Evolutionary conservation across 139 green algal species (phyloP), one percentile per base, ranked within the genome.

Genomic region (Coelastrella sp.): DNA sequence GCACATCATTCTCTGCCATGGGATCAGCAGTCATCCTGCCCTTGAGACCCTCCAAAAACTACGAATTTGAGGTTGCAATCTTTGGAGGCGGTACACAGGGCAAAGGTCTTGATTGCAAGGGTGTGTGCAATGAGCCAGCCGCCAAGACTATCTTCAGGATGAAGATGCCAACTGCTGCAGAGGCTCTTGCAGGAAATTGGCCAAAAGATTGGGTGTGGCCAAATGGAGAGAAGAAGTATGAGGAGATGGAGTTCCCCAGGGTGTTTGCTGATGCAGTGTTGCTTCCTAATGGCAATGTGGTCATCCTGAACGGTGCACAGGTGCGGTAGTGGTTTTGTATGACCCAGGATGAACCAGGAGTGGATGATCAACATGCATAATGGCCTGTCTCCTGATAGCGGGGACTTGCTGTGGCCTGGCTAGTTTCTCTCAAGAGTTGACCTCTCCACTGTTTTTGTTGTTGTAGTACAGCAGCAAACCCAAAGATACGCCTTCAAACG

Each of bases 61-160:
- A 86, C 40, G 50, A 79, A 32, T 79, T 86, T 37, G 80, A 86
- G 80, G 51, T 86, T 15, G 80, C 67, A 15, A 86, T 86, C 60
- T 86, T 86, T 62, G 80, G 80, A 6, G 80, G 80, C 25, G 80
- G 43, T 32, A 79, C 79, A 9, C 79, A 85, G 59, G 77, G 77
- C 59, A 74, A 74, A 64, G 77, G 77, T 27, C 23, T 84, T 13
- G 80, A 79, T 37, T 86, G 80, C 80, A 79, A 79, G 80, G 80
- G 80, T 41, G 66, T 80, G 2, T 86, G 80, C 67, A 79, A 86
- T 38, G 50, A n/a, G 15, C 80, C 80, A 5, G 80, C 80, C 25
- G 43, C 66, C 1, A 79, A 79, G 25, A 78, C 67, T 4, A 79
- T 86, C 17, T 86, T 86, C 80, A 48, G 80, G 48, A 86, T 86